Evolutionary conservation across 208 protist species (phyloP).

Genomic region (Plasmodiophora brassicae): DNA sequence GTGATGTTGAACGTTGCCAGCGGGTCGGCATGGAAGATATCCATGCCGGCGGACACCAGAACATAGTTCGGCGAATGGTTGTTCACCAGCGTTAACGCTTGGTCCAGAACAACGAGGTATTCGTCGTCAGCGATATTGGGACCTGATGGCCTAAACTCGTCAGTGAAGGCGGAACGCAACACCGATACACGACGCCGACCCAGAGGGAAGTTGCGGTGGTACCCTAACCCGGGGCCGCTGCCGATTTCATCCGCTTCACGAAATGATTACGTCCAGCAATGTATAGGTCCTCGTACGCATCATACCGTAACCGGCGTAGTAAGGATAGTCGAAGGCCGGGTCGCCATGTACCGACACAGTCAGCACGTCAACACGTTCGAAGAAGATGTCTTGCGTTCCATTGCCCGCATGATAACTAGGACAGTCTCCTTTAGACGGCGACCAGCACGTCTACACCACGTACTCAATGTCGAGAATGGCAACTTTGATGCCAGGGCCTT

Average conservation of each 20-base stretch:
- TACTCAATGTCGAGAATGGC: slow-evolving; percentile 28
- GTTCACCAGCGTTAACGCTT: not conserved
- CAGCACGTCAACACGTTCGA: not conserved
- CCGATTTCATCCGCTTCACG: not conserved
- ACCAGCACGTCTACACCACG: not conserved
- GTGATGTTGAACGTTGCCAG: not conserved
- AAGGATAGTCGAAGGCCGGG: slow-evolving; percentile 1
- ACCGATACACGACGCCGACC: not conserved
- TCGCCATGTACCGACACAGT: not conserved
- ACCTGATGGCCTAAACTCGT: not conserved
- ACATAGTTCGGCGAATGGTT: not conserved
- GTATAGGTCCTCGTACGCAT: no score
- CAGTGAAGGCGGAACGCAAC: not conserved
- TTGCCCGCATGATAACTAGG: slow-evolving; percentile 9
- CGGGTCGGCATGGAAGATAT: not conserved
- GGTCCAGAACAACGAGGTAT: not conserved
- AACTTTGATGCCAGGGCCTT: not conserved
- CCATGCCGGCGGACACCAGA: not conserved
- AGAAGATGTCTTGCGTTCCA: slow-evolving; percentile 9
- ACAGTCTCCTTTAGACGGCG: not conserved
- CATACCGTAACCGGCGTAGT: slow-evolving; percentile 18
- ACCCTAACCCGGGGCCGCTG: not conserved
- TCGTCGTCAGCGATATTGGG: not conserved
- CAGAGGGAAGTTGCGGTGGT: slow-evolving; percentile 25
- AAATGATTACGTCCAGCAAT: no score